These are phyloP conservation scores for Rhypophila decipiens DNA, from an alignment of 495 filamentous ascomycete species.

Conservation along the genomic window DNA sequence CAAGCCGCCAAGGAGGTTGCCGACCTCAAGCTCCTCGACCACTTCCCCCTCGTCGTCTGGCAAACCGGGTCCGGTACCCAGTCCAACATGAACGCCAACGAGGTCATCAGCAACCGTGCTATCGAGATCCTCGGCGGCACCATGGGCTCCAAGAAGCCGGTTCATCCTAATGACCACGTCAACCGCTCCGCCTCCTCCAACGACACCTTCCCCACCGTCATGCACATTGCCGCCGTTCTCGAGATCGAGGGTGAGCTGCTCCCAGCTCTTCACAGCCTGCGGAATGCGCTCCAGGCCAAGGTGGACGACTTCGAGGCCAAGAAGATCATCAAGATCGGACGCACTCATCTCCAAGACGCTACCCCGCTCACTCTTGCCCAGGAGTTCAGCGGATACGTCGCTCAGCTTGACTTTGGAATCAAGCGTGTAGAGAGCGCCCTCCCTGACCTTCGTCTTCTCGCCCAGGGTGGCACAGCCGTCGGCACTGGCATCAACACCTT, in stretches of 20 bases:
- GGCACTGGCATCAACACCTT: conserved; percentile 97
- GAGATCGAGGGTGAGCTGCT: conserved; percentile 84
- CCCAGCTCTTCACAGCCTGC: conserved; percentile 73
- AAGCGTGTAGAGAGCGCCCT: conserved; percentile 77
- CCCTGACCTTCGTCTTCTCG: conserved; percentile 77
- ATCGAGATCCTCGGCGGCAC: conserved; percentile 94
- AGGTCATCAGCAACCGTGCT: conserved; percentile 98
- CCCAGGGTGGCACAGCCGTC: conserved; percentile 95
- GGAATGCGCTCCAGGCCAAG: conserved; percentile 78
- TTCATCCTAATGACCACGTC: conserved; percentile 98
- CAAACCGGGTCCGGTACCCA: conserved; percentile 98
- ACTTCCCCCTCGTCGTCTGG: conserved; percentile 99
- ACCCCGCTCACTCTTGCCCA: conserved; percentile 94
- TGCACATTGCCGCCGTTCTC: conserved; percentile 96
- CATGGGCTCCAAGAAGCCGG: conserved; percentile 95
- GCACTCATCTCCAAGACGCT: conserved; percentile 96
- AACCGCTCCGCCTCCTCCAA: conserved; percentile 99
- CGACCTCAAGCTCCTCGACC: conserved; percentile 86
- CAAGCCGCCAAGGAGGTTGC: conserved; percentile 92
- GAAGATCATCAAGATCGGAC: conserved; percentile 96
- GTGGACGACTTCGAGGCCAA: conserved; percentile 76
- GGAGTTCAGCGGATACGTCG: conserved; percentile 96
- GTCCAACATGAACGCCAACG: conserved; percentile 99
- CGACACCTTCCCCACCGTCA: conserved; percentile 98
- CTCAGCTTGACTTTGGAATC: conserved; percentile 85